phyloP scores from a whole-genome alignment of 495 filamentous ascomycete genomes.

The Penicillium diatomitis region DNA sequence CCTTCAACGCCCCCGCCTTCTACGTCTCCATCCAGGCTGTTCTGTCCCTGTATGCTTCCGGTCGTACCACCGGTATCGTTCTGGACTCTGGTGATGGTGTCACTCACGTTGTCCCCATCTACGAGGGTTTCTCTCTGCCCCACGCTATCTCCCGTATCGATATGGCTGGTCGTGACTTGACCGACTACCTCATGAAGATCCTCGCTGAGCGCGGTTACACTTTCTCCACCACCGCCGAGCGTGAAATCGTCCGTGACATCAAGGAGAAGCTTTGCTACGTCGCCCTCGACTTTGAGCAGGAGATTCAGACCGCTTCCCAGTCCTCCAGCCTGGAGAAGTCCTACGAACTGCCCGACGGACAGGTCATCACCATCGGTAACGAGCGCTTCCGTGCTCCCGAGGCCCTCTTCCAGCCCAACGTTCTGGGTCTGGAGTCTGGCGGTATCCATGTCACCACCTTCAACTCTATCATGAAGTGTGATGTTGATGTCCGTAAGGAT shows the following conservation, averaged over 20 bases:
- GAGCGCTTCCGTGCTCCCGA: constrained; percentile 99
- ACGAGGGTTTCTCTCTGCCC: constrained; percentile 99
- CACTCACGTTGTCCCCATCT: constrained; percentile 99
- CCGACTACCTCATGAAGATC: constrained; percentile 99
- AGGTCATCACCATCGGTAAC: constrained; percentile 99
- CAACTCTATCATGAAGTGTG: constrained; percentile 99
- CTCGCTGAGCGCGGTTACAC: constrained; percentile 97
- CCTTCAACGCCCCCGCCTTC: constrained; percentile 99
- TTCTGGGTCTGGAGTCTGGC: constrained; percentile 93
- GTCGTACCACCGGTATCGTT: constrained; percentile 99
- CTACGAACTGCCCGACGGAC: constrained; percentile 98
- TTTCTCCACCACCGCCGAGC: constrained; percentile 99
- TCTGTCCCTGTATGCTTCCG: constrained; percentile 96
- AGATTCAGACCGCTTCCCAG: constrained; percentile 99
- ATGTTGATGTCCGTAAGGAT: constrained; percentile 98
- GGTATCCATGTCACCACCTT: constrained; percentile 99
- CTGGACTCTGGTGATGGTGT: constrained; percentile 99
- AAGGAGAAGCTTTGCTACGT: constrained; percentile 99
- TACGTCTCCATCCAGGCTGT: constrained; percentile 99
- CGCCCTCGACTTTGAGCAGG: constrained; percentile 98
- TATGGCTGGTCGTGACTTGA: constrained; percentile 99
- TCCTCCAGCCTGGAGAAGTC: constrained; percentile 98
- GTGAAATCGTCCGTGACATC: constrained; percentile 99
- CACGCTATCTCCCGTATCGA: constrained; percentile 99
- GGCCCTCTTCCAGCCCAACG: constrained; percentile 98